Percentiles rank a stretch among this genome's conserved stretches.
These are phyloP conservation scores for Scheffersomyces segobiensis DNA, from an alignment of 1,139 yeast genomes.

Conservation along the genomic window DNA sequence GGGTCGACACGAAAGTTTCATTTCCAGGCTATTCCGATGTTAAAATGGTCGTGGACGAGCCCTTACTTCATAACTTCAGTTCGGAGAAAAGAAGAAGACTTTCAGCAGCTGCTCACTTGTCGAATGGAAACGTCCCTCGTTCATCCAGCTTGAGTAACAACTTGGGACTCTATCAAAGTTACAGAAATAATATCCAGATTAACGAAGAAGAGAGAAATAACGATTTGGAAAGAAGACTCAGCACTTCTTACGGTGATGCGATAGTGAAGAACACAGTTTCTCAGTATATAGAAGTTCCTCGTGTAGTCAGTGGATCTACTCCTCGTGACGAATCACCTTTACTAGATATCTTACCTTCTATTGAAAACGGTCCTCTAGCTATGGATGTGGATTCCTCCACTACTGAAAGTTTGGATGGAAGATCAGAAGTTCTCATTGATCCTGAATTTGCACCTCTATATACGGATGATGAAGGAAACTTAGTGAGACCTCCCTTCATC, in stretches of 20 bases:
- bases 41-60: constrained; percentile 12
- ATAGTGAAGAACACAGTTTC: constrained; percentile 17
- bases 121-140: constrained; percentile 28
- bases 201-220: constrained; percentile 26
- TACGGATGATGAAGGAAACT: constrained; percentile 37
- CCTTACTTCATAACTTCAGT: constrained; percentile 21
- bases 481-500: constrained; percentile 49
- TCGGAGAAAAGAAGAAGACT: constrained; percentile 33
- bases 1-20: neutral
- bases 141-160: constrained; percentile 20
- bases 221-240: constrained; percentile 33
- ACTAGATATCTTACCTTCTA: constrained; percentile 2
- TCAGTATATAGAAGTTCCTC: neutral
- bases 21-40: constrained; percentile 5
- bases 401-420: neutral
- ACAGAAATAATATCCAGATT: constrained; percentile 22
- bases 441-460: constrained; percentile 37
- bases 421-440: constrained; percentile 14
- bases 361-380: neutral
- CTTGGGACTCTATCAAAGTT: constrained; percentile 27
- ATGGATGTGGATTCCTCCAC: neutral
- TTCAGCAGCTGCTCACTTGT: constrained; percentile 25
- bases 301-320: neutral
- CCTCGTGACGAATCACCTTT: constrained; percentile 12
- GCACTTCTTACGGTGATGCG: constrained; percentile 24